Evolutionary conservation across 345 rosid species (phyloP), one percentile per base, ranked within the genome.

Genomic region (Barbarea vulgaris): DNA sequence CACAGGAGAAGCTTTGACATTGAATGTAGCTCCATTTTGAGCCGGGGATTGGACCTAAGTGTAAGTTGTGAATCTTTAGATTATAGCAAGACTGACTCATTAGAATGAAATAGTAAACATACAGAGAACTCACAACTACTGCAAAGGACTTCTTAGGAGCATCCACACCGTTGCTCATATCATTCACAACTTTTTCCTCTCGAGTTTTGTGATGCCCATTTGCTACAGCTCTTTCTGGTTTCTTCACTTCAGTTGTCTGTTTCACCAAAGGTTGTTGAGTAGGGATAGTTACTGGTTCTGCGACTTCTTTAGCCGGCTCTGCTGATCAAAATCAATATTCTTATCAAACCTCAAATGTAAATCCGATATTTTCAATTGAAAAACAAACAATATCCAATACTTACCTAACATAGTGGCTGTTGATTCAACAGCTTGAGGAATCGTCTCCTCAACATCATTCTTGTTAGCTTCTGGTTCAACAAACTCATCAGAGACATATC

Each of bases 401-500:
- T 78, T 31, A 78, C 81, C 81, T 24, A 51, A 24, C 21, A 21
- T 5, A 21, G 63, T 25, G 51, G 18, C 72, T 19, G 46, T 57
- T 47, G 73, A 18, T 31, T 72, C 27, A 4, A 18, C 69, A 8
- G 73, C 82, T 68, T 73, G 79, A 63, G 70, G 57, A 64, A 12
- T 7, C 7, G 25, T 61, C 75, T 67, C 82, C 52, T 75, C 80
- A 0, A 41, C 67, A 2, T 36, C 83, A 17, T 70, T 85, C 68
- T 51, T 72, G 57, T n/a, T 56, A 60, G 78, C 79, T 31, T 68
- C 75, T 48, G 80, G 60, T 61, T 88, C 84, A 19, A 67, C 69
- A 64, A 39, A 1, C 69, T 77, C 81, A 13, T 82, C 91, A 53
- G 82, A 88, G 72, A 88, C 82, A 54, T 79, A 89, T 74, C 96